Base-by-base conservation (phyloP, 352 stramenopile genomes). In the Phytophthora podocarpi region DNA sequence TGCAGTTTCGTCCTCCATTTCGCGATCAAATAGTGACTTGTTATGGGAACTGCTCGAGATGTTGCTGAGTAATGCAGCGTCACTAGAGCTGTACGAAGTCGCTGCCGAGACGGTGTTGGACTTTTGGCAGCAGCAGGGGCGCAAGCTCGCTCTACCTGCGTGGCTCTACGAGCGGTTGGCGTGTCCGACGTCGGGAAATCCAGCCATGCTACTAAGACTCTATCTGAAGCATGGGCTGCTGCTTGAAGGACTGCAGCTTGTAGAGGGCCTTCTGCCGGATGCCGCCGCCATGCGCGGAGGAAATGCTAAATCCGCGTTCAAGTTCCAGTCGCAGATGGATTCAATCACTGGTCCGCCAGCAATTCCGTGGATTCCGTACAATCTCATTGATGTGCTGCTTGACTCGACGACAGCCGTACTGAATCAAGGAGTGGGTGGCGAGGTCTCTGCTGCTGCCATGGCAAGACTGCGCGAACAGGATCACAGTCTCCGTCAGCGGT, bases 281-380 rank as follows among this genome's bases (percentile, higher is more conserved):
- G 78, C 75, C 35, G 36, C 24, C 1, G 26, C 20, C 7, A 56
- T 63, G 48, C 35, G 39, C 20, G 46, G 35, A 46, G 39, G 40
- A 20, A 59, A 21, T 8, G 52, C 39, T 11, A 61, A 56, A 36
- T 56, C 43, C 4, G 27, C 13, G 1, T 59, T 59, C 39, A 59
- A 41, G 2, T 82, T 87, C 57, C 68, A 73, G 21, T 67, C 81
- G 43, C 68, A 74, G 18, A 74, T 52, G 24, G 48, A 66, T 20
- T 20, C 47, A 10, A 64, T 52, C 5, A 18, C 64, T 12, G 56
- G 59, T 9, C 46, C 35, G 20, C 57, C 55, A 0, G 58, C 66
- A n/a, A 53, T 88, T 8, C 76, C 81, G 10, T 93, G 78, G 78
- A 74, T 93, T 24, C 82, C 83, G 2, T 91, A 87, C 67, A 89